Base-by-base conservation (phyloP, 129 eudicot species). In the Gnaphalium uliginosum region DNA sequence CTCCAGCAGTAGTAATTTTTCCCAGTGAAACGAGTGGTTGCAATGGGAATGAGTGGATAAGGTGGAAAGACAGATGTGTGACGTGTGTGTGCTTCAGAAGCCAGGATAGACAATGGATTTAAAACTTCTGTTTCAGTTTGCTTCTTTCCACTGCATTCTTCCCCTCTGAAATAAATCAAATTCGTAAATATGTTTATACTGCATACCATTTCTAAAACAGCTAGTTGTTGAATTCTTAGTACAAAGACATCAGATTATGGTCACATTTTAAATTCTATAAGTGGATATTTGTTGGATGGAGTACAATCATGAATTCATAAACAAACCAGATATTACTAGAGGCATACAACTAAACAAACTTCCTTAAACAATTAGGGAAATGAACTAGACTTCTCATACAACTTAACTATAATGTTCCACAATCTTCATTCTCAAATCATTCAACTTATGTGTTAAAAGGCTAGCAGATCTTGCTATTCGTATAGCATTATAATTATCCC, bases 1-100 rank as follows among this genome's bases (percentile, higher is more conserved):
- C 58, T 80, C 98, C 98, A 93, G 57, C 83, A 79, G 76, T 86
- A 76, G 81, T 83, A 93, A 65, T 93, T 93, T 72, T 79, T 90
- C 29, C 95, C 96, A 10, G 83, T 75, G 67, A 93, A 85, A 56
- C 98, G 96, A 24, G 76, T 61, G 66, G 88, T 68, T 71, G 81
- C 78, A 33, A 86, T 83, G 26, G 94, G 92, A 48, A 88, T 25
- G 18, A 92, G 83, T 51, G 81, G 73, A 48, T 70, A 75, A 62
- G 83, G 84, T 43, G 72, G 57, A 74, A 21, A 22, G 53, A 73
- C 71, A 61, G 71, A 66, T 9, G 71, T 19, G 32, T 11, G 32
- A 43, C 68, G 41, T 33, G 57, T 35, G 69, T 78, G 82, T 51
- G 75, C 62, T 72, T 61, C 57, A 78, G 77, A 58, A 75, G 60